Conservation (phyloP, 1,139 yeast genomes). For the Nakaseomyces delphensis region DNA sequence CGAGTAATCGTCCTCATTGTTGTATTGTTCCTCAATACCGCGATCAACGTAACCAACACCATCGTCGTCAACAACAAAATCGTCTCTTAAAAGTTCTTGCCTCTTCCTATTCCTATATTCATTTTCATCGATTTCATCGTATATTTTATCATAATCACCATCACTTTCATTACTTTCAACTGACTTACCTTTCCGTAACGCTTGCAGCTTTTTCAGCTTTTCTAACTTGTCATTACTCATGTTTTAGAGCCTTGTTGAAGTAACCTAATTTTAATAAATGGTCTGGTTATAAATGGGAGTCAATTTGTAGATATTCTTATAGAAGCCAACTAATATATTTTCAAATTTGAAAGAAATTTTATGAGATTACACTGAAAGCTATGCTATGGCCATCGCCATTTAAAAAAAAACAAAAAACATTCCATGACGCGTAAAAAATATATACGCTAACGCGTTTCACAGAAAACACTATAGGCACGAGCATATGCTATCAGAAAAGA, state of each 20-base stretch:
- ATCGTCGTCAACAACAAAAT: conserved; percentile 87
- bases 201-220: conserved; percentile 22
- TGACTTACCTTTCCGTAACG: conserved; percentile 14
- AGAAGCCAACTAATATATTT: too few relatives aligned
- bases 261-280: neutral
- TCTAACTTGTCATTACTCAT: conserved; percentile 18
- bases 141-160: conserved; percentile 40
- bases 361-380: too few relatives aligned
- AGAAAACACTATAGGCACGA: too few relatives aligned
- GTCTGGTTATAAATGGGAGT: too few relatives aligned
- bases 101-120: conserved; percentile 70
- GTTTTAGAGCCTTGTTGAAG: neutral
- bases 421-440: neutral
- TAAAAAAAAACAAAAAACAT: neutral
- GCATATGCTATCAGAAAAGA: too few relatives aligned
- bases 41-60: conserved; percentile 80
- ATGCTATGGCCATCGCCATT: neutral
- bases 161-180: conserved; percentile 14
- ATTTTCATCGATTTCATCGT: conserved; percentile 81
- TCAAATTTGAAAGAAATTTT: too few relatives aligned
- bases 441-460: neutral
- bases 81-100: conserved; percentile 75
- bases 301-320: too few relatives aligned
- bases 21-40: conserved; percentile 77
- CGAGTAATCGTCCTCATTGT: conserved; percentile 24